Base-by-base conservation (phyloP, 139 green algal species). In the Tetradesmus obliquus region DNA sequence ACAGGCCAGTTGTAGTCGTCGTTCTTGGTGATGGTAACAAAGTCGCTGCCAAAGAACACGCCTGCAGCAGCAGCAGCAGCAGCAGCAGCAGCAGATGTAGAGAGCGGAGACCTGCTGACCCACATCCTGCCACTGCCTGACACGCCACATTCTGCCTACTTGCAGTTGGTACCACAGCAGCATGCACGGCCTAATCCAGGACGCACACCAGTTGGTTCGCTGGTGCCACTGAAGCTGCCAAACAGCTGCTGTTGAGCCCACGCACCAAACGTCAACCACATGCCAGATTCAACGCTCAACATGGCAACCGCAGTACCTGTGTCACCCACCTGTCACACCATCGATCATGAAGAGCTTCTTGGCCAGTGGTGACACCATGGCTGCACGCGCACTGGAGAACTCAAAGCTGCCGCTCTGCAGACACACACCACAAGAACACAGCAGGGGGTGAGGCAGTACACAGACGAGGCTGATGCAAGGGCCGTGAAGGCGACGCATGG, bases 11-110 rank as follows among this genome's bases (percentile, higher is more conserved):
- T 91, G 53, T 91, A 92, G 69, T 95, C 95, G 20, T 98, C 97
- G 51, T 4, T 94, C 91, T 99, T 99, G 17, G 98, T 99, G 19
- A 99, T 95, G 0, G 98, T 99, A 32, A 99, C 95, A 92, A 99
- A 99, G 92, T 99, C 98, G 15, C 95, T 96, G 6, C 98, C 98
- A 60, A 99, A 99, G 82, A 99, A 99, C 8, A 99, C 97, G 17
- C 90, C 90, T 90, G 45, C 82, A 69, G 5, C 51, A 10, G 54
- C 3, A 12, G 54, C 5, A 5, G 15, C 15, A 2, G 66, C 15
- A n/a, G 13, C 66, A 74, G 66, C 66, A 76, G 66, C 66, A 76
- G 60, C 60, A 19, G 60, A 10, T 8, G 57, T 9, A 66, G 9
- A 8, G 9, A 9, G 57, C 15, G 60, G 60, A 71, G 8, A 71